A percentile compares a stretch with the other conserved stretches of the same genome.
Conservation (phyloP, 306 rosid genomes). For the Corylus heterophylla region DNA sequence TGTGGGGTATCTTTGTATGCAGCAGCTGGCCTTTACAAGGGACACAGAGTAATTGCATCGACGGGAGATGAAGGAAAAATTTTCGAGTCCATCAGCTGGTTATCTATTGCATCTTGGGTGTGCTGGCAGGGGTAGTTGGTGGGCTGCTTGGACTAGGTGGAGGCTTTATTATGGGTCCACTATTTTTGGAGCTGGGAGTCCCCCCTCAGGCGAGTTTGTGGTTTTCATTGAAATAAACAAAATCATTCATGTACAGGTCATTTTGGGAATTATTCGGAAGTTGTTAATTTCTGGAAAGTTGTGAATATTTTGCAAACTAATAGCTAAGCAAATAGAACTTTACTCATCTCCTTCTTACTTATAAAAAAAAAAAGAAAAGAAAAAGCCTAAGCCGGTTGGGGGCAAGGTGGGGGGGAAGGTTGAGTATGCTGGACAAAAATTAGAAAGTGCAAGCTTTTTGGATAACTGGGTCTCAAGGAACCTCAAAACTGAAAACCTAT, state of each 20-base stretch:
- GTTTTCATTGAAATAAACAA: constrained; percentile 13
- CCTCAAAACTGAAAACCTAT: background rate
- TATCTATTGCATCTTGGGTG: constrained; percentile 56
- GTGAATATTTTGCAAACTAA: background rate
- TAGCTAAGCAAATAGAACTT: background rate
- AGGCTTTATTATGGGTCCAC: constrained; percentile 95
- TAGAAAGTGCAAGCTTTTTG: background rate
- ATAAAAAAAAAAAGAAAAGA: background rate
- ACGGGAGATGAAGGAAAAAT: constrained; percentile 46
- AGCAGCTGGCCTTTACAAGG: constrained; percentile 67
- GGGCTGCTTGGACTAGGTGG: constrained; percentile 97
- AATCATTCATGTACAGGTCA: background rate
- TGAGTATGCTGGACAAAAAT: background rate
- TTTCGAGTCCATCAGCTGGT: constrained; percentile 51
- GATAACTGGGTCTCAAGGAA: background rate
- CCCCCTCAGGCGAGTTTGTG: constrained; percentile 78
- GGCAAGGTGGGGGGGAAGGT: too few species aligned
- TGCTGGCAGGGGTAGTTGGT: constrained; percentile 82
- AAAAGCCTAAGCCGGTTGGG: background rate
- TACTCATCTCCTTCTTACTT: background rate
- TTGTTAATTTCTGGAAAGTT: background rate
- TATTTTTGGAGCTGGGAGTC: constrained; percentile 85
- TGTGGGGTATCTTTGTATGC: constrained; percentile 72
- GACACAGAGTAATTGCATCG: constrained; percentile 66
- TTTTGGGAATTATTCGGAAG: background rate